These are phyloP conservation scores for Lophiotrema nucula DNA, from an alignment of 495 filamentous ascomycete genomes.

Conservation along the genomic window DNA sequence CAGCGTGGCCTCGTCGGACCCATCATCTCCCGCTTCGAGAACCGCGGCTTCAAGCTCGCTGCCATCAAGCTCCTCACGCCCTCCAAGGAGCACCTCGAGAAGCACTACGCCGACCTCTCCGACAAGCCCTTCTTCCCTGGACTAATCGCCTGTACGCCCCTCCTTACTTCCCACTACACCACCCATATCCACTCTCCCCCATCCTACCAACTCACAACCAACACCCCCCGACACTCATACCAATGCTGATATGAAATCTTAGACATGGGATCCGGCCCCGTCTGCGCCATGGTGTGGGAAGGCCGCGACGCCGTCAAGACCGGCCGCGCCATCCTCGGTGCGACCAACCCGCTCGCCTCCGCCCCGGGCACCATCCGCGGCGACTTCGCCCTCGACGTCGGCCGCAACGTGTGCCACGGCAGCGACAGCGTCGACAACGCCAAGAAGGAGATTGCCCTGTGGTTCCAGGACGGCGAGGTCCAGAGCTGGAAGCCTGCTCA, in stretches of 20 bases:
- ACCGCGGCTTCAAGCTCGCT: conserved; percentile 94
- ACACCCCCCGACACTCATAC: neutral
- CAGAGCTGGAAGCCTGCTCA: conserved; percentile 74
- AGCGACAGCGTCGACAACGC: conserved; percentile 97
- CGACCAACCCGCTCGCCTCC: conserved; percentile 94
- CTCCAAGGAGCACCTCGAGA: conserved; percentile 88
- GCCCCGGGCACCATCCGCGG: conserved; percentile 96
- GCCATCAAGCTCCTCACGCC: conserved; percentile 93
- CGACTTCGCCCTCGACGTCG: conserved; percentile 68
- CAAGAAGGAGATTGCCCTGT: conserved; percentile 98
- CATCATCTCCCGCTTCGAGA: conserved; percentile 97
- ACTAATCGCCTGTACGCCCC: conserved; percentile 71
- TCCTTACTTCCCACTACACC: conserved; percentile 1
- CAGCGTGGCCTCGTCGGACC: conserved; percentile 94
- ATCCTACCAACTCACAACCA: neutral
- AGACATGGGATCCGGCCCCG: conserved; percentile 98
- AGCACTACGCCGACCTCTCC: conserved; percentile 92
- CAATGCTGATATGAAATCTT: conserved; percentile 1
- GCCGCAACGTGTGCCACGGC: conserved; percentile 99
- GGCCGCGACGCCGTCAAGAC: conserved; percentile 97
- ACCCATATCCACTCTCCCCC: no score
- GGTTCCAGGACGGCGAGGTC: conserved; percentile 87
- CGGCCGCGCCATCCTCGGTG: conserved; percentile 90
- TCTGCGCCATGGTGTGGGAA: conserved; percentile 99
- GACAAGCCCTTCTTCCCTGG: conserved; percentile 95